Conservation (phyloP, 2,329 filamentous ascomycete species). For the Aspergillus calidoustus region DNA sequence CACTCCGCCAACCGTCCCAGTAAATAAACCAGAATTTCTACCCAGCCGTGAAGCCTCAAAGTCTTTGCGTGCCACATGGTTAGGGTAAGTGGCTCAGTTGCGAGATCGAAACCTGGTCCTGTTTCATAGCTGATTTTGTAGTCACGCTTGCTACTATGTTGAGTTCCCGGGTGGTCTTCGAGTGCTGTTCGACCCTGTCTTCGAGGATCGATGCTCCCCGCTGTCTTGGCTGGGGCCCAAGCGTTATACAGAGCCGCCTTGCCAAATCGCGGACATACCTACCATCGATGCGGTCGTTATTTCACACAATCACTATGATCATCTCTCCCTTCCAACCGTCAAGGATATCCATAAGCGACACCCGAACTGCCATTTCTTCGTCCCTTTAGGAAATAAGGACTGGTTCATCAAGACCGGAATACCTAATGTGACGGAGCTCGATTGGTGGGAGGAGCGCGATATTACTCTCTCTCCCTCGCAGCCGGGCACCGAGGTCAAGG, state of each 20-base stretch:
- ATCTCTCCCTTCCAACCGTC: slow-evolving; percentile 78
- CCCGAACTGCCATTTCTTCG: slow-evolving; percentile 84
- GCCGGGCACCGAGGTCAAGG: slow-evolving; percentile 33
- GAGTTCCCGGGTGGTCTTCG: slow-evolving; percentile 86
- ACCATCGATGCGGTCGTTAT: slow-evolving; percentile 66
- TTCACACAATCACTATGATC: slow-evolving; percentile 91
- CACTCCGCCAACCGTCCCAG: slow-evolving; percentile 66
- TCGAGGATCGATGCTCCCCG: slow-evolving; percentile 84
- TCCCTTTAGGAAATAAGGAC: slow-evolving; percentile 77
- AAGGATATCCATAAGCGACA: slow-evolving; percentile 71
- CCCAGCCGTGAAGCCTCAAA: slow-evolving; percentile 60
- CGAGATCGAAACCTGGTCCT: too few species aligned
- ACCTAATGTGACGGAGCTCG: slow-evolving; percentile 79
- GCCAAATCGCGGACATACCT: slow-evolving; percentile 77
- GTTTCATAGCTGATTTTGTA: too few species aligned
- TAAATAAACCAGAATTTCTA: slow-evolving; percentile 71
- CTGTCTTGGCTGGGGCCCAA: slow-evolving; percentile 72
- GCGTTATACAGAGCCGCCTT: slow-evolving; percentile 78
- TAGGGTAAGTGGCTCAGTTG: slow-evolving; percentile 56
- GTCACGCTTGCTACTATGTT: slow-evolving; percentile 87
- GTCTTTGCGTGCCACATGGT: slow-evolving; percentile 81
- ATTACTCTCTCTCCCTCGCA: slow-evolving; percentile 61
- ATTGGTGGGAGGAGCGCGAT: slow-evolving; percentile 91
- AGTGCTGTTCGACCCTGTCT: slow-evolving; percentile 92
- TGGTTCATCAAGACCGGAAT: slow-evolving; percentile 80